Evolutionary conservation across 2,329 filamentous ascomycete species (phyloP).

Genomic region (Aspergillus sp.): DNA sequence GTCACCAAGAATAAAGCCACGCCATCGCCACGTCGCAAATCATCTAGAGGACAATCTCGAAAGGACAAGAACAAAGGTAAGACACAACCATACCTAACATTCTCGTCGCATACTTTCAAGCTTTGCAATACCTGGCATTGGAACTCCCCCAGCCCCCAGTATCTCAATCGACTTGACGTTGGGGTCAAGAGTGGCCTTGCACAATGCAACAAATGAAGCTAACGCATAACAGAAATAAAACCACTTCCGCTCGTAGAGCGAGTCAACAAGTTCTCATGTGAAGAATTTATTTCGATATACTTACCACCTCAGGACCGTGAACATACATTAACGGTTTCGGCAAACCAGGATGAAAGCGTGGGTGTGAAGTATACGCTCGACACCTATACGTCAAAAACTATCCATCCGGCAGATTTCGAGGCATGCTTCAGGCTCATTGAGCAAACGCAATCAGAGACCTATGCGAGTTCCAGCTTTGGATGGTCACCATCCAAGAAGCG

Average conservation of each 20-base stretch:
- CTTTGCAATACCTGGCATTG: no score
- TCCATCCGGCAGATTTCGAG: slow-evolving; percentile 42
- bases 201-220: not conserved
- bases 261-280: slow-evolving; percentile 39
- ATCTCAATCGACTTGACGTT: no score
- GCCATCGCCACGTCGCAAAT: slow-evolving; percentile 6
- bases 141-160: no score
- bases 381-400: slow-evolving; percentile 33
- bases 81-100: slow-evolving; percentile 1
- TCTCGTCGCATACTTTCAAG: no score
- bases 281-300: slow-evolving; percentile 38
- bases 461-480: slow-evolving; percentile 50
- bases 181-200: no score
- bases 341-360: not conserved
- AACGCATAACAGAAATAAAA: slow-evolving; percentile 11
- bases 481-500: slow-evolving; percentile 55
- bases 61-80: slow-evolving; percentile 13
- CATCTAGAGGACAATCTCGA: not conserved
- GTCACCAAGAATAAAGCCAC: slow-evolving; percentile 20
- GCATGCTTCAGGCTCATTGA: slow-evolving; percentile 54
- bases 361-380: slow-evolving; percentile 19
- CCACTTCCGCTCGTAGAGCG: slow-evolving; percentile 37
- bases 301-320: slow-evolving; percentile 18
- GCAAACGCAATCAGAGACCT: slow-evolving; percentile 52
- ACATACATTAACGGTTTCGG: not conserved